A percentile compares a stretch with the other conserved stretches of the same genome.
These are phyloP conservation scores for Colletotrichum caudatum DNA, from an alignment of 2,329 filamentous ascomycete species.

Conservation along the genomic window DNA sequence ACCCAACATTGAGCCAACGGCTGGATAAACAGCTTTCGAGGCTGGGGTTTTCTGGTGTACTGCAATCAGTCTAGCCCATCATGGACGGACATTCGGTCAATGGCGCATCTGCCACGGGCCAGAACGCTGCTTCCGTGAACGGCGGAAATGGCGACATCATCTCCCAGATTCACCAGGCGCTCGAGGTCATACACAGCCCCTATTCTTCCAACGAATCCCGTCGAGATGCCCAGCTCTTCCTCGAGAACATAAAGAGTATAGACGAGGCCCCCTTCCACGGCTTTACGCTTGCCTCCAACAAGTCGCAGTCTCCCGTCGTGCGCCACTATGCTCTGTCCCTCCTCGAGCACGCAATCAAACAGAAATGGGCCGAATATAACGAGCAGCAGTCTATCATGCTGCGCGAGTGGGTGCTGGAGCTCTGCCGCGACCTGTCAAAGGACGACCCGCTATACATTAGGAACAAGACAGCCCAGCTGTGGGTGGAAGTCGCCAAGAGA, in stretches of 20 bases:
- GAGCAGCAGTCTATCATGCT: slow-evolving; percentile 75
- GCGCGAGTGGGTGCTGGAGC: slow-evolving; percentile 80
- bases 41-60: slow-evolving; percentile 25
- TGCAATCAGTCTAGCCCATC: slow-evolving; percentile 37
- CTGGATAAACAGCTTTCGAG: slow-evolving; percentile 33
- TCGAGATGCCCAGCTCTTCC: slow-evolving; percentile 83
- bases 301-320: slow-evolving; percentile 80
- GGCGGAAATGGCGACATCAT: slow-evolving; percentile 62
- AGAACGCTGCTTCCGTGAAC: slow-evolving; percentile 48
- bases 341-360: slow-evolving; percentile 88
- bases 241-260: slow-evolving; percentile 86
- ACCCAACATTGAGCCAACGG: slow-evolving; percentile 27
- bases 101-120: slow-evolving; percentile 46
- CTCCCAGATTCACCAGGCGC: slow-evolving; percentile 81
- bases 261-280: slow-evolving; percentile 86
- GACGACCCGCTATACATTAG: slow-evolving; percentile 85
- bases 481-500: slow-evolving; percentile 94
- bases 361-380: slow-evolving; percentile 82
- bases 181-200: slow-evolving; percentile 88
- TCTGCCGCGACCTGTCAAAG: slow-evolving; percentile 77
- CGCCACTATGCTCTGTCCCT: slow-evolving; percentile 95
- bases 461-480: slow-evolving; percentile 94
- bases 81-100: slow-evolving; percentile 52
- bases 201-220: slow-evolving; percentile 84
- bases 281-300: slow-evolving; percentile 82